A percentile compares a stretch with the other conserved stretches of the same genome.
Conservation (phyloP, 2,329 filamentous ascomycete species). For the Pseudocercospora eumusae region DNA sequence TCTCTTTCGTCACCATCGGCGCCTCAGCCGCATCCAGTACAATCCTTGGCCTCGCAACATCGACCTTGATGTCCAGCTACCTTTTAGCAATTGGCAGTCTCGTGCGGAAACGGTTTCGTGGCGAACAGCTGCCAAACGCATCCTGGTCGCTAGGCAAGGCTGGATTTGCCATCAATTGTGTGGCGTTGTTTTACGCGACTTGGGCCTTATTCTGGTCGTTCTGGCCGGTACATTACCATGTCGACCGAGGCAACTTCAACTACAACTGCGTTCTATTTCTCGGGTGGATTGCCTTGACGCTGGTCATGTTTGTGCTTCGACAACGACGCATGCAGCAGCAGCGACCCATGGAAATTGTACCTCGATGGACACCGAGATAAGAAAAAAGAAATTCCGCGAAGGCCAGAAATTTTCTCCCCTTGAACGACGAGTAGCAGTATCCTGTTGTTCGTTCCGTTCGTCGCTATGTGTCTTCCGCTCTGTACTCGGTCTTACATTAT, state of each 20-base stretch:
- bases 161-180: constrained; percentile 43
- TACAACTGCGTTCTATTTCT: constrained; percentile 53
- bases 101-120: constrained; percentile 41
- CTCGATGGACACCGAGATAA: constrained; percentile 13
- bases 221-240: constrained; percentile 45
- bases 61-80: constrained; percentile 47
- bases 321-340: constrained; percentile 13
- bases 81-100: constrained; percentile 43
- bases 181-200: constrained; percentile 40
- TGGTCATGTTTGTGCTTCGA: constrained; percentile 15
- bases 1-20: constrained; percentile 40
- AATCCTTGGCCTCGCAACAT: constrained; percentile 46
- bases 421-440: no score
- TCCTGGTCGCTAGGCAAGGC: constrained; percentile 43
- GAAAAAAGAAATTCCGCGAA: no score
- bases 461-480: no score
- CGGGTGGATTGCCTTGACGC: constrained; percentile 14
- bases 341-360: constrained; percentile 18
- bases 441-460: no score
- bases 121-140: constrained; percentile 40
- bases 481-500: no score
- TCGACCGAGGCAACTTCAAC: constrained; percentile 50
- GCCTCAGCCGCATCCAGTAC: constrained; percentile 45
- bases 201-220: constrained; percentile 45
- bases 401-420: no score